Percentiles rank a stretch among this genome's conserved stretches.
phyloP scores from a whole-genome alignment of 805 yeast species.

The Vanderwaltozyma yarrowii region DNA sequence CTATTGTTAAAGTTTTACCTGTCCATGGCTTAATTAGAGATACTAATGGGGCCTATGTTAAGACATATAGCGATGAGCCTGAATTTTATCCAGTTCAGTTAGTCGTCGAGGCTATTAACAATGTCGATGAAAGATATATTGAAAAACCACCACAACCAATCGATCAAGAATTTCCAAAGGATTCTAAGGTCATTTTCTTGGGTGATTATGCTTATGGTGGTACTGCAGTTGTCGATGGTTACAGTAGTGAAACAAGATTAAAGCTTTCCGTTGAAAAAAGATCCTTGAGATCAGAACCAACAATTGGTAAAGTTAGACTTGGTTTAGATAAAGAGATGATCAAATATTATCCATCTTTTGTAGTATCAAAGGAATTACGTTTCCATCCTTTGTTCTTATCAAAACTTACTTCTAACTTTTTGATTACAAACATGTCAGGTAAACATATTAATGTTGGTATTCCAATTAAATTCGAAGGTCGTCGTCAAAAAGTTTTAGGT shows the following conservation, averaged over 20 bases:
- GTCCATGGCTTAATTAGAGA: constrained; percentile 71
- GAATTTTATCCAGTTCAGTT: constrained; percentile 69
- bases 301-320: constrained; percentile 53
- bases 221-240: constrained; percentile 56
- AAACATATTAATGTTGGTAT: constrained; percentile 65
- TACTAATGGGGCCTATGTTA: constrained; percentile 62
- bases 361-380: constrained; percentile 47
- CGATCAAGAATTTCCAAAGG: constrained; percentile 71
- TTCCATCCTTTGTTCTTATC: constrained; percentile 61
- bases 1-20: constrained; percentile 58
- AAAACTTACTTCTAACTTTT: constrained; percentile 62
- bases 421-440: constrained; percentile 45
- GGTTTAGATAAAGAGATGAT: constrained; percentile 44
- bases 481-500: constrained; percentile 77
- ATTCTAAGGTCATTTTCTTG: constrained; percentile 61
- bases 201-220: constrained; percentile 87
- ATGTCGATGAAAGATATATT: constrained; percentile 60
- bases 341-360: constrained; percentile 54
- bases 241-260: constrained; percentile 37
- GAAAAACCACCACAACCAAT: constrained; percentile 71
- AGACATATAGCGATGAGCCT: constrained; percentile 48
- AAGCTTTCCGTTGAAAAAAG: constrained; percentile 45
- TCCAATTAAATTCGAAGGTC: constrained; percentile 71
- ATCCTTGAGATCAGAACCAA: constrained; percentile 44
- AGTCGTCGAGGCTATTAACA: constrained; percentile 61